Conservation (phyloP, 2,329 filamentous ascomycete species). For the Aureobasidium lini region DNA sequence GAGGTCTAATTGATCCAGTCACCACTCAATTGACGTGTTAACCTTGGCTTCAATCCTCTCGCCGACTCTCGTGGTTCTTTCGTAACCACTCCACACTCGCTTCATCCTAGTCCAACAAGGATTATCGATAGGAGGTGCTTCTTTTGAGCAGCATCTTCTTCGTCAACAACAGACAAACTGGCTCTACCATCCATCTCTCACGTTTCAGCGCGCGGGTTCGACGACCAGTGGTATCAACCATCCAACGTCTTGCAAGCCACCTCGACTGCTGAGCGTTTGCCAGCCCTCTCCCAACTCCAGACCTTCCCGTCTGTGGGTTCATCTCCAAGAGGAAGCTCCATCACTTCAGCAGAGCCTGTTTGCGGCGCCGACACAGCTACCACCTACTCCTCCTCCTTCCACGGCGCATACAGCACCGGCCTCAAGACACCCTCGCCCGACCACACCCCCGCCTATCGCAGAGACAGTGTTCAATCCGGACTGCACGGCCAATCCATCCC, state of each 20-base stretch:
- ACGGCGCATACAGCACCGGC: slow-evolving; percentile 41
- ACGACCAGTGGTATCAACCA: slow-evolving; percentile 56
- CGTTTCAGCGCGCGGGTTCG: slow-evolving; percentile 70
- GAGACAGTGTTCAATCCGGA: slow-evolving; percentile 17
- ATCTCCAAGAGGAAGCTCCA: slow-evolving; percentile 69
- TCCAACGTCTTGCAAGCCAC: slow-evolving; percentile 41
- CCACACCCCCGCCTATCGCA: slow-evolving; percentile 40
- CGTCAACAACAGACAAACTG: slow-evolving; percentile 65
- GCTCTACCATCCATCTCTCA: slow-evolving; percentile 83
- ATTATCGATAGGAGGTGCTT: slow-evolving; percentile 14
- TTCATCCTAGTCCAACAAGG: not conserved
- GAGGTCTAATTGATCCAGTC: not conserved
- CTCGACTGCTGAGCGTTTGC: slow-evolving; percentile 62
- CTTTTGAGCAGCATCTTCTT: slow-evolving; percentile 14
- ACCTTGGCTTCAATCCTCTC: not conserved
- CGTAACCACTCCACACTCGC: slow-evolving; percentile 12
- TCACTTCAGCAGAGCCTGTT: slow-evolving; percentile 46
- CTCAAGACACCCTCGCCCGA: slow-evolving; percentile 73
- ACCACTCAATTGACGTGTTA: slow-evolving; percentile 9
- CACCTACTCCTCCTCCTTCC: slow-evolving; percentile 43
- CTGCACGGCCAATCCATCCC: slow-evolving; percentile 13
- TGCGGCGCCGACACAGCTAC: slow-evolving; percentile 30
- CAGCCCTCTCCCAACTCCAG: slow-evolving; percentile 62
- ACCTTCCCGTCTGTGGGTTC: slow-evolving; percentile 62
- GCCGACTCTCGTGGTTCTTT: slow-evolving; percentile 7